Base-by-base conservation (phyloP, 805 yeast genomes). In the Priceomyces haplophilus region DNA sequence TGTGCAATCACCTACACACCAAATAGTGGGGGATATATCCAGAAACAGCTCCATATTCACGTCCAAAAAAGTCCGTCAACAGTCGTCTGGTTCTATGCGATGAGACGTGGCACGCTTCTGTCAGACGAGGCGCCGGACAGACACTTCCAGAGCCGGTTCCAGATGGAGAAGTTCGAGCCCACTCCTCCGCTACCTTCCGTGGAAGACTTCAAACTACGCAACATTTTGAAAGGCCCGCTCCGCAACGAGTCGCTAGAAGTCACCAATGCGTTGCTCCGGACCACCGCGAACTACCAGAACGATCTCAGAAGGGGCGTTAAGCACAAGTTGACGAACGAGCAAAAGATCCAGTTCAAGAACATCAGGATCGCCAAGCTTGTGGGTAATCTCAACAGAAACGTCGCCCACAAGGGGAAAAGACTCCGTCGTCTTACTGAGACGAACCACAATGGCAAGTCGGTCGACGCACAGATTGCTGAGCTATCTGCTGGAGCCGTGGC, bases 331-430 rank as follows among this genome's bases (percentile, higher is more conserved):
- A 51, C 65, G 7, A 51, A 62, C 11, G 75, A 71, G 48, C 74
- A 69, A 51, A 58, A 57, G 44, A 59, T 71, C 33, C 76, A 70
- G 50, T 59, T 57, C 45, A 65, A 66, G 42, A 70, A 70, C 49
- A 63, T 69, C 19, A 57, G 55, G 30, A 57, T 69, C 11, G 63
- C 65, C 15, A 67, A 67, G 45, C 47, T 55, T 33, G 55, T 62
- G 13, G 54, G 45, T 40, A 47, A 42, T 25, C 47, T 58, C 32
- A 55, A 52, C 29, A 53, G 49, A 38, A 45, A 29, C n/a, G 43
- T 59, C 3, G 8, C 32, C 4, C 37, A 33, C n/a, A 41, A 43
- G 16, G 42, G 40, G 3, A 48, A 52, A 27, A 47, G 42, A 25
- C 34, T 59, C 24, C 10, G 20, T 10, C 29, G 34, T 20, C 10